Evolutionary conservation across 2,329 filamentous ascomycete genomes (phyloP).

Genomic region (Phyllosticta citrichinensis): DNA sequence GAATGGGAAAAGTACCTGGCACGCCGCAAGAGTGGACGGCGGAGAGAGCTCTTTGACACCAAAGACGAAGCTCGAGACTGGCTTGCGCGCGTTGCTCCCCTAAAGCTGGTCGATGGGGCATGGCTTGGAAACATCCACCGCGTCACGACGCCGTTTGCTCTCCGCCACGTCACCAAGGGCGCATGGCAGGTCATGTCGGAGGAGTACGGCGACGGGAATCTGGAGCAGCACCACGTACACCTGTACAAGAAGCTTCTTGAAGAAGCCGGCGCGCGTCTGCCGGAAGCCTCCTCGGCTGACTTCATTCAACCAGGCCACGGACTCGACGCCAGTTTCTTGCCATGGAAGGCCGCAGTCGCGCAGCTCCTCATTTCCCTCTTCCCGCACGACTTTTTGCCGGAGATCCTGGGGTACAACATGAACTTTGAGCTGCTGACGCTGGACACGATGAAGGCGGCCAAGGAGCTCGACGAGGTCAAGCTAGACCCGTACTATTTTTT

Average conservation of each 20-base stretch:
- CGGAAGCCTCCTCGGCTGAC: constrained; percentile 21
- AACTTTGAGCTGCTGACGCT: constrained; percentile 36
- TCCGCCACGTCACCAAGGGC: constrained; percentile 31
- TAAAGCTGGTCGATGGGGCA: constrained; percentile 41
- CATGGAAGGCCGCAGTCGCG: constrained; percentile 36
- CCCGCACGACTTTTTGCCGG: constrained; percentile 39
- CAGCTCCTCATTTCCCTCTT: constrained; percentile 41
- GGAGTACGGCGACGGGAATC: constrained; percentile 41
- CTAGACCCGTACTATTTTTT: constrained; percentile 40
- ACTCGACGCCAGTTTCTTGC: constrained; percentile 15
- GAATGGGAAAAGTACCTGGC: constrained; percentile 27
- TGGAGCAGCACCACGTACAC: constrained; percentile 36
- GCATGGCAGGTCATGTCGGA: constrained; percentile 42
- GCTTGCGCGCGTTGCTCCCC: constrained; percentile 32
- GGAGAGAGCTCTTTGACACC: constrained; percentile 27
- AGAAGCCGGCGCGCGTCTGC: constrained; percentile 22
- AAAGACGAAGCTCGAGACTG: constrained; percentile 29
- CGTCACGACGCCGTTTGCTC: constrained; percentile 33
- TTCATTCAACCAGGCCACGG: constrained; percentile 20
- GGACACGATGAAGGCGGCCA: constrained; percentile 30
- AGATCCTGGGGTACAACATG: constrained; percentile 43
- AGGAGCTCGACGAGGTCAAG: constrained; percentile 36
- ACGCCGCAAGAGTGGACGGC: constrained; percentile 24
- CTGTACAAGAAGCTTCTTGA: constrained; percentile 26
- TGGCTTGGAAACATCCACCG: constrained; percentile 40